Evolutionary conservation across 208 protist genomes (phyloP).

Genomic region (Crithidia acanthocephali): DNA sequence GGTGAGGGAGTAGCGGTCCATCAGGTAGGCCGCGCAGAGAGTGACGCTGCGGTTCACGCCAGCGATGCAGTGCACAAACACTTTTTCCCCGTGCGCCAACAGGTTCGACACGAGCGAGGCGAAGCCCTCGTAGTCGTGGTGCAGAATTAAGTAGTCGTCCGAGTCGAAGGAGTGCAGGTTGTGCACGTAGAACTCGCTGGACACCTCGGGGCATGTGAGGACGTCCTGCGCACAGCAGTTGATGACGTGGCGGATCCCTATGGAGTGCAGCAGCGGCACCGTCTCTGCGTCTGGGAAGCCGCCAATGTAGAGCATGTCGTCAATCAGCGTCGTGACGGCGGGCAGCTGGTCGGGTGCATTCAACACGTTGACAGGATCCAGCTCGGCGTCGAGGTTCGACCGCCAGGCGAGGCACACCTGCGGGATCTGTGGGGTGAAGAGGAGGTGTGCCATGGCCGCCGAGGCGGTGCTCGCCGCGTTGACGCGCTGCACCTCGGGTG

Average conservation of each 20-base stretch:
- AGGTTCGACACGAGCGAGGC: slow-evolving; percentile 50
- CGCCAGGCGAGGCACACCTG: slow-evolving; percentile 50
- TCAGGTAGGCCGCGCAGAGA: slow-evolving; percentile 82
- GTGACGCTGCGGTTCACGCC: slow-evolving; percentile 88
- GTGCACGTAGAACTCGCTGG: slow-evolving; percentile 48
- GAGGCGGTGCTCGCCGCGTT: slow-evolving; percentile 7
- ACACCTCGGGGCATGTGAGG: slow-evolving; percentile 35
- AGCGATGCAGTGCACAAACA: slow-evolving; percentile 89
- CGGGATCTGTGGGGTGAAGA: slow-evolving; percentile 73
- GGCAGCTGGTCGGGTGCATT: slow-evolving; percentile 35
- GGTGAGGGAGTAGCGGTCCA: slow-evolving; percentile 55
- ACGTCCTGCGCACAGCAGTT: slow-evolving; percentile 82
- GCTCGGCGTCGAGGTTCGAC: slow-evolving; percentile 56
- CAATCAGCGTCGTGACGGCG: slow-evolving; percentile 57
- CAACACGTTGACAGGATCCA: slow-evolving; percentile 38
- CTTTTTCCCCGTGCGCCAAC: slow-evolving; percentile 44
- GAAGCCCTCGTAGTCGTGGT: slow-evolving; percentile 77
- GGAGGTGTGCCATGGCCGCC: slow-evolving; percentile 18
- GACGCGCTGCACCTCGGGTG: slow-evolving; percentile 41
- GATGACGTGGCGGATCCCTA: slow-evolving; percentile 70
- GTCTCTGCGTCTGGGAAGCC: slow-evolving; percentile 72
- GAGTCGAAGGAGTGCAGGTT: slow-evolving; percentile 55
- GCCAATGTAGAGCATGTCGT: slow-evolving; percentile 74
- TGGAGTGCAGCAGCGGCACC: slow-evolving; percentile 46
- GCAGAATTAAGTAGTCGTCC: slow-evolving; percentile 83